A percentile compares a stretch with the other conserved stretches of the same genome.
Evolutionary conservation across 2,329 filamentous ascomycete genomes (phyloP).

Genomic region (Clarireedia homoeocarpa): DNA sequence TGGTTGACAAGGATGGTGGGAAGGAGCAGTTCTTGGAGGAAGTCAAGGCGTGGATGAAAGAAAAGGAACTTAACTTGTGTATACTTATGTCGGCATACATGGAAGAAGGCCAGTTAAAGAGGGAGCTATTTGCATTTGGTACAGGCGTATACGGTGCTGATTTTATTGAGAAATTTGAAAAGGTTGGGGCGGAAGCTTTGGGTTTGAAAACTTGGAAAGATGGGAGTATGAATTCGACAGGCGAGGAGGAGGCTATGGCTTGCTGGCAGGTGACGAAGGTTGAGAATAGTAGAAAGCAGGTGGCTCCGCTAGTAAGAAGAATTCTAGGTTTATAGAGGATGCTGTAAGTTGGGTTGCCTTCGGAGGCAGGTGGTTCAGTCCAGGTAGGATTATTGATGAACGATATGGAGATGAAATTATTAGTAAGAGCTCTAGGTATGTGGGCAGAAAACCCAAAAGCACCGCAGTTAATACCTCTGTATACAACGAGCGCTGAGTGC

Average conservation of each 20-base stretch:
- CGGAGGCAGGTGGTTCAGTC: too few relatives aligned
- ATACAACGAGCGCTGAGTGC: too few relatives aligned
- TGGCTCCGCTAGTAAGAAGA: slow-evolving; percentile 46
- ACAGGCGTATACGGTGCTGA: slow-evolving; percentile 40
- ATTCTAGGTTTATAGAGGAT: too few relatives aligned
- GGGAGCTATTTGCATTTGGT: slow-evolving; percentile 64
- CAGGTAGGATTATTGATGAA: too few relatives aligned
- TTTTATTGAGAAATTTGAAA: slow-evolving; percentile 48
- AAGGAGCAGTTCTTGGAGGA: slow-evolving; percentile 38
- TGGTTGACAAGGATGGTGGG: slow-evolving; percentile 46
- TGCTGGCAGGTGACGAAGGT: slow-evolving; percentile 62
- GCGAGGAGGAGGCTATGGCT: slow-evolving; percentile 29
- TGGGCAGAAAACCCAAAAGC: too few relatives aligned
- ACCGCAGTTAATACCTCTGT: too few relatives aligned
- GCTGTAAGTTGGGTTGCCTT: too few relatives aligned
- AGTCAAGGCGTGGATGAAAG: slow-evolving; percentile 45
- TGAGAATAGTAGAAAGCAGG: slow-evolving; percentile 57
- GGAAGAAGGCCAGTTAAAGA: slow-evolving; percentile 45
- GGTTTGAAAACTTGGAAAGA: slow-evolving; percentile 47
- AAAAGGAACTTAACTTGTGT: slow-evolving; percentile 52
- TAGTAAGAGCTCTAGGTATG: too few relatives aligned
- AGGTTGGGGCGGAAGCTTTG: slow-evolving; percentile 39
- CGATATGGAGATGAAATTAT: too few relatives aligned
- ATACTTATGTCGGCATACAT: slow-evolving; percentile 63
- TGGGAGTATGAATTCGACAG: slow-evolving; percentile 31